phyloP scores from a whole-genome alignment of 495 filamentous ascomycete genomes.

The Daldinia childiae region DNA sequence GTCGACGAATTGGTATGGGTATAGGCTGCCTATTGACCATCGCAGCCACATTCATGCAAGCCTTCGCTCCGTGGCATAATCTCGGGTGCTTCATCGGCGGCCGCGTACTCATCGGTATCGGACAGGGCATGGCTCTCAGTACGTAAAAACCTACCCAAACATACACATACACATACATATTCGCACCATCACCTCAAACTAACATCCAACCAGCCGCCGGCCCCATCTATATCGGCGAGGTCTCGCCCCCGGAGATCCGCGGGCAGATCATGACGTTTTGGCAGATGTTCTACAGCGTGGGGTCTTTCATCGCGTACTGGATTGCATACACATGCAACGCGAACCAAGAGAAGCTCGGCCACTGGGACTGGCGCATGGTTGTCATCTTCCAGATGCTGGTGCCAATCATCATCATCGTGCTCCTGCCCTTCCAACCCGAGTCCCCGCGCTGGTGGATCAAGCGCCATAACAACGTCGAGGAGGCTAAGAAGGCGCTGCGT shows the following conservation, averaged over 20 bases:
- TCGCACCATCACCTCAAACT: background rate
- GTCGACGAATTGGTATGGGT: conserved; percentile 67
- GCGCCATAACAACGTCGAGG: conserved; percentile 61
- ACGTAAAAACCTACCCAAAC: conserved; percentile 36
- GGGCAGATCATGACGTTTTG: conserved; percentile 74
- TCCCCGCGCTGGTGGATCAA: conserved; percentile 69
- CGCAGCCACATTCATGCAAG: conserved; percentile 69
- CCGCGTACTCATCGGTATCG: conserved; percentile 69
- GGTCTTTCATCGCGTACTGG: conserved; percentile 69
- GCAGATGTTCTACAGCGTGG: conserved; percentile 73
- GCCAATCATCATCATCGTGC: conserved; percentile 60
- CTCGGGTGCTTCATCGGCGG: conserved; percentile 69
- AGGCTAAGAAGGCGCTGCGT: conserved; percentile 60
- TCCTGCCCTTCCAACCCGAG: conserved; percentile 66
- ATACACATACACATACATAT: background rate
- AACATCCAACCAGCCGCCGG: conserved; percentile 50
- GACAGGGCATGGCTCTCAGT: conserved; percentile 72
- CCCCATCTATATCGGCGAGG: conserved; percentile 70
- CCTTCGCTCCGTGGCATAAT: conserved; percentile 63
- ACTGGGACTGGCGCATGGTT: conserved; percentile 72
- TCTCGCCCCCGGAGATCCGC: conserved; percentile 66
- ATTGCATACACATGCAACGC: conserved; percentile 66
- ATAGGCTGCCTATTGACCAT: conserved; percentile 66
- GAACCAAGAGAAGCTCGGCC: conserved; percentile 59
- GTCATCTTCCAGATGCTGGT: conserved; percentile 71